Evolutionary conservation across 148 eudicot species (phyloP), one percentile per base, ranked within the genome.

Genomic region (Beta vulgaris): DNA sequence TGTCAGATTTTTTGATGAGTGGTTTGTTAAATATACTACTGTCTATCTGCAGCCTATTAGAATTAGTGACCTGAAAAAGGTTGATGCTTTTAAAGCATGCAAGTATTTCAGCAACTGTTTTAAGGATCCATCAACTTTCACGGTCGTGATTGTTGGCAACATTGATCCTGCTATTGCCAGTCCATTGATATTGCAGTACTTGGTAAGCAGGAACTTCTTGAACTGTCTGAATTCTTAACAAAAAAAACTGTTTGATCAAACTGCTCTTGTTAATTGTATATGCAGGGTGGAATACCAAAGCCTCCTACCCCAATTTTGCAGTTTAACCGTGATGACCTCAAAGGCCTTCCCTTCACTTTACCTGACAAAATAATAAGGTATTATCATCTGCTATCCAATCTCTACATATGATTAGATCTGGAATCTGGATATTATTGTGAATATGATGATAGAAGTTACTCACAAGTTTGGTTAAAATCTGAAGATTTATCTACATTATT

Each of bases 221-320:
- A 59, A 18, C 43, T 71, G 16, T 32, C 60, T 51, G 7, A 9
- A 57, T 43, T 43, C 65, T 62, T 51, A 57, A 32, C 60, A 35
- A 19, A n/a, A 19, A n/a, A 18, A 7, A 16, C 43, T 49, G 48
- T 28, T 69, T 54, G 61, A 53, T 71, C 51, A 75, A n/a, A 46
- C 39, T 62, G 63, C 2, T 44, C 72, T 46, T 35, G 21, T 57
- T 53, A 34, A 69, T 25, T 82, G 54, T 34, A 12, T 36, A 51
- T 81, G 84, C 84, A 91, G 97, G 93, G 97, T 79, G 97, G 97
- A 74, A 89, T 91, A 72, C 97, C 89, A 76, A 87, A 85, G 80
- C 91, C 92, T 83, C 75, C 79, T 39, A 74, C 79, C 76, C 87
- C 94, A 34, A 62, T 92, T 79, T 36, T 92, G 49, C 80, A 88